Conservation (phyloP, 2,329 filamentous ascomycete species). For the Cladophialophora carrionii region DNA sequence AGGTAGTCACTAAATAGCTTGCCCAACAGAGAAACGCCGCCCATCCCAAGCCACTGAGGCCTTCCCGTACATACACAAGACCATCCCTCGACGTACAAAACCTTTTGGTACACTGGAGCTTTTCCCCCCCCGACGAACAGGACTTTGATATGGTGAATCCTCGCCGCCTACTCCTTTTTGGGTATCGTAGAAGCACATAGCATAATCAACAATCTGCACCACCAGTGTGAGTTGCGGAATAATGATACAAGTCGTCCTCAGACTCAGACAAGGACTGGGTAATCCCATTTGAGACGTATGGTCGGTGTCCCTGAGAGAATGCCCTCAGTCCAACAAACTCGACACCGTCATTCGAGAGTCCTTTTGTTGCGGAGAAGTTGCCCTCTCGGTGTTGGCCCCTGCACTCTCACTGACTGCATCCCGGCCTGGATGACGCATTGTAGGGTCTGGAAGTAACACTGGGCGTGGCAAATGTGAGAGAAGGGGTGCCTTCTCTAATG, state of each 20-base stretch:
- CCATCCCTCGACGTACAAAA: background rate
- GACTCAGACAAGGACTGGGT: background rate
- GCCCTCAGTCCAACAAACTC: conserved; percentile 26
- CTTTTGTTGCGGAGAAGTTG: conserved; percentile 12
- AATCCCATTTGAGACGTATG: background rate
- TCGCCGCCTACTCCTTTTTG: background rate
- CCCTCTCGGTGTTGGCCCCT: background rate
- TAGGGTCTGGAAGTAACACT: background rate
- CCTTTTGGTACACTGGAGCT: background rate
- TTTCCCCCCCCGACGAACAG: background rate
- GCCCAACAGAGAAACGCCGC: background rate
- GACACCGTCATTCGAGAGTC: conserved; percentile 33
- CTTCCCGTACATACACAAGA: background rate
- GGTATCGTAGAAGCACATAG: conserved; percentile 11
- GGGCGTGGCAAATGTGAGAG: background rate
- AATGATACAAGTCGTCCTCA: conserved; percentile 6
- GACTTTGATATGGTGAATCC: background rate
- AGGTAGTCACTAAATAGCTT: background rate
- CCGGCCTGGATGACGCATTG: background rate
- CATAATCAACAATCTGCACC: background rate
- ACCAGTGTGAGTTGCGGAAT: background rate
- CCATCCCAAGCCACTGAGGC: background rate
- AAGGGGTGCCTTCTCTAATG: conserved; percentile 1
- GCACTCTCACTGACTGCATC: background rate
- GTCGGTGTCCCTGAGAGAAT: background rate